These are phyloP conservation scores for Panaeolus cyanescens DNA, from an alignment of 768 basidiomycete species.

Conservation along the genomic window DNA sequence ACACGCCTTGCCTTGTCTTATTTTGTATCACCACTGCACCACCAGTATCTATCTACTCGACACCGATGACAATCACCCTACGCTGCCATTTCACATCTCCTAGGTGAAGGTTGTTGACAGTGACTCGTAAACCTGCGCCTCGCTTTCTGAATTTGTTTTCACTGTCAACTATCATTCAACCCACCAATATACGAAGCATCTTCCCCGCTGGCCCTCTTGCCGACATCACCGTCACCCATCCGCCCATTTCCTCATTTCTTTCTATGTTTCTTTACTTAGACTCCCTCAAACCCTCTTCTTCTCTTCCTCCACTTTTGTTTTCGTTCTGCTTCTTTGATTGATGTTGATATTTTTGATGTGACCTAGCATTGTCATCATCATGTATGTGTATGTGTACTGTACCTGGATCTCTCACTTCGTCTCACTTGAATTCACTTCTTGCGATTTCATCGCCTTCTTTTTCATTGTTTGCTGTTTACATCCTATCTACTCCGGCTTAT, in stretches of 20 bases:
- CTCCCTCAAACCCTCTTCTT: not conserved
- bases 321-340: slow-evolving; percentile 3
- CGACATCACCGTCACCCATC: not conserved
- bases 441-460: too few species aligned
- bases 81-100: not conserved
- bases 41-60: not conserved
- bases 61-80: not conserved
- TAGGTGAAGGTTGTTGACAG: too few species aligned
- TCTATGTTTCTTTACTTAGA: not conserved
- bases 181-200: too few species aligned
- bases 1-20: not conserved
- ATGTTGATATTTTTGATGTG: not conserved
- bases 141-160: too few species aligned
- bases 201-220: not conserved
- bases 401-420: not conserved
- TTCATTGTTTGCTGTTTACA: too few species aligned
- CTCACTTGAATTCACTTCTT: too few species aligned
- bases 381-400: not conserved
- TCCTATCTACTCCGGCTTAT: too few species aligned
- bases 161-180: too few species aligned
- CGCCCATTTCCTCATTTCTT: not conserved
- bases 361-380: not conserved
- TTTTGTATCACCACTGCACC: not conserved
- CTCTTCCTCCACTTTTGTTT: too few species aligned
- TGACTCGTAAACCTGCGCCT: too few species aligned